phyloP scores from a whole-genome alignment of 805 yeast species.

The Gaillardinia entomophila region DNA sequence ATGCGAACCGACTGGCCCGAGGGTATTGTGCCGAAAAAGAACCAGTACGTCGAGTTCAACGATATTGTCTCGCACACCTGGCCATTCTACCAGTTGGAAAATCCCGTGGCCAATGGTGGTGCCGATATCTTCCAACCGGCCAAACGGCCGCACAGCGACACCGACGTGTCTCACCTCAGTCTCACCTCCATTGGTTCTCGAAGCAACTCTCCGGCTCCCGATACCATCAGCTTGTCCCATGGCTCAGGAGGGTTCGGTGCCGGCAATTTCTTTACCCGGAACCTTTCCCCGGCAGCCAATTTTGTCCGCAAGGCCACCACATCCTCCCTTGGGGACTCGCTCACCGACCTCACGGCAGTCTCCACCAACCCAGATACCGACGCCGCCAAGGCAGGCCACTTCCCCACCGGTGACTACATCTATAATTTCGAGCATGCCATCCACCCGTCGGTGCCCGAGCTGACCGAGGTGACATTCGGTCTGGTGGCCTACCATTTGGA shows the following conservation, averaged over 20 bases:
- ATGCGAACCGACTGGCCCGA: constrained; percentile 95
- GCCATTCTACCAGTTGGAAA: constrained; percentile 64
- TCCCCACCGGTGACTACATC: constrained; percentile 84
- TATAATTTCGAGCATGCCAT: constrained; percentile 89
- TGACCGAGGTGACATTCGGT: constrained; percentile 76
- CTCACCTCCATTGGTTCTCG: constrained; percentile 22
- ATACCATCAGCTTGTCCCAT: constrained; percentile 14
- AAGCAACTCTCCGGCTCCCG: constrained; percentile 8
- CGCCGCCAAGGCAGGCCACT: constrained; percentile 20
- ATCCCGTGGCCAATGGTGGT: constrained; percentile 30
- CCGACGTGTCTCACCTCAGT: constrained; percentile 31
- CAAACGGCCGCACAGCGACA: constrained; percentile 11
- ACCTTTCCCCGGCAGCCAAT: constrained; percentile 18
- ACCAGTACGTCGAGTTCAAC: constrained; percentile 57
- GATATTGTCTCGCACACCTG: constrained; percentile 76
- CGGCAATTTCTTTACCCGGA: constrained; percentile 20
- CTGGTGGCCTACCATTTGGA: constrained; percentile 65
- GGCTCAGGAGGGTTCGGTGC: constrained; percentile 4
- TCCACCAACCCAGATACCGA: constrained; percentile 13
- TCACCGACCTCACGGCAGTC: constrained; percentile 17
- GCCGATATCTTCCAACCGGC: constrained; percentile 44
- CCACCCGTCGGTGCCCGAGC: constrained; percentile 77
- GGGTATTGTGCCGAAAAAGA: constrained; percentile 89
- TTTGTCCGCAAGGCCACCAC: constrained; percentile 23
- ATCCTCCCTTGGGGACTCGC: constrained; percentile 23